Evolutionary conservation across 768 basidiomycete genomes (phyloP).

Genomic region (Tulasnella sp.): DNA sequence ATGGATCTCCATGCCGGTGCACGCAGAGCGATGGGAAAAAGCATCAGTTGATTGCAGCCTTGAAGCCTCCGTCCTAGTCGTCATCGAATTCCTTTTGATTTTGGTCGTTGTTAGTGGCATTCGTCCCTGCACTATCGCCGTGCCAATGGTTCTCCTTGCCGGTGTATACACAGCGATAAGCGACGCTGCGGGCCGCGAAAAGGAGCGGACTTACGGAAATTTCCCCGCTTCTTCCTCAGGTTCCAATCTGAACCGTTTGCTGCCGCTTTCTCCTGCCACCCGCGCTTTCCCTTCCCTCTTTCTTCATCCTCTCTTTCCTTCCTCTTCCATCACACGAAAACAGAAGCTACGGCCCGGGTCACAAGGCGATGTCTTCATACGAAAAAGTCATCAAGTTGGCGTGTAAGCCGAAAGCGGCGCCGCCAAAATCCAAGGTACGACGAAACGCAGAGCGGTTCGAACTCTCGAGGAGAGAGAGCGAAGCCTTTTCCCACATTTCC

Average conservation of each 20-base stretch:
- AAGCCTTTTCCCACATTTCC: constrained; percentile 9
- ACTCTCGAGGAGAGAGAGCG: no score
- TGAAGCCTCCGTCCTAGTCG: background rate
- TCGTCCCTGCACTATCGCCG: no score
- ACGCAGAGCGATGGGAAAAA: constrained; percentile 33
- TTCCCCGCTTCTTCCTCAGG: background rate
- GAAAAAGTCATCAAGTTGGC: constrained; percentile 85
- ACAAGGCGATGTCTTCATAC: constrained; percentile 25
- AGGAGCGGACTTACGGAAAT: background rate
- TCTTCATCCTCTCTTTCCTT: background rate
- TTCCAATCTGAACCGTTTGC: constrained; percentile 3
- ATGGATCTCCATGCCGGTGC: background rate
- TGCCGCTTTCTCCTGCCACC: constrained; percentile 1
- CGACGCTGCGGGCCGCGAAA: background rate
- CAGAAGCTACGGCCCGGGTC: background rate
- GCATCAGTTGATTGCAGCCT: constrained; percentile 33
- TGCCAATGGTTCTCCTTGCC: background rate
- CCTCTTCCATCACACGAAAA: background rate
- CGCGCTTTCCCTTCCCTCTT: background rate
- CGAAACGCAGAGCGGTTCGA: background rate
- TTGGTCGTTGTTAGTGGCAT: background rate
- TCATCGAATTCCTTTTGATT: background rate
- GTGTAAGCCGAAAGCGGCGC: constrained; percentile 93
- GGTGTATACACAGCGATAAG: background rate
- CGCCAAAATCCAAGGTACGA: constrained; percentile 87